These are phyloP conservation scores for Cyclostephanos tholiformis DNA, from an alignment of 108 stramenopile genomes.

Conservation along the genomic window DNA sequence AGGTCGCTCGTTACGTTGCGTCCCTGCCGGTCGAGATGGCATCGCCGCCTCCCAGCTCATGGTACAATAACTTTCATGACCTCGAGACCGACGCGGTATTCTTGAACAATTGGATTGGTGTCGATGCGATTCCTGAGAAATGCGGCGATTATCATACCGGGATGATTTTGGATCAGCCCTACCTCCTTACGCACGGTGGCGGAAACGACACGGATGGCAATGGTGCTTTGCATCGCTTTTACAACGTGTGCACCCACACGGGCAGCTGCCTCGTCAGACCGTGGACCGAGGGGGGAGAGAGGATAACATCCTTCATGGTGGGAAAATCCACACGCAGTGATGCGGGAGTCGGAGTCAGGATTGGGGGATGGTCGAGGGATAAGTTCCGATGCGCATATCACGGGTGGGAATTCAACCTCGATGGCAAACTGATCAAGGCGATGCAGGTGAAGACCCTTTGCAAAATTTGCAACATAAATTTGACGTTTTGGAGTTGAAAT, in stretches of 20 bases:
- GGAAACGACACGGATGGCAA: not conserved
- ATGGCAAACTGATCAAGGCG: slow-evolving; percentile 47
- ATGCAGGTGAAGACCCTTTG: slow-evolving; percentile 31
- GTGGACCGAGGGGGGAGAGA: slow-evolving; percentile 10
- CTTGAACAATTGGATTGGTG: slow-evolving; percentile 26
- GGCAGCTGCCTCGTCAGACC: slow-evolving; percentile 36
- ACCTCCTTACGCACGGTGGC: not conserved
- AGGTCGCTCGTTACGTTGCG: slow-evolving; percentile 15
- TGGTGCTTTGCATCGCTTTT: slow-evolving; percentile 25
- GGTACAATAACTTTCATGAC: slow-evolving; percentile 20
- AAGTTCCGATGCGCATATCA: slow-evolving; percentile 47
- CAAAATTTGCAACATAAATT: too few species aligned
- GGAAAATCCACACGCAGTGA: not conserved
- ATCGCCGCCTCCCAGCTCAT: slow-evolving; percentile 23
- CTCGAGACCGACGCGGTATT: slow-evolving; percentile 22
- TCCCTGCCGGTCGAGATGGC: slow-evolving; percentile 11
- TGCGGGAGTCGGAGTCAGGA: not conserved
- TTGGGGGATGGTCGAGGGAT: not conserved
- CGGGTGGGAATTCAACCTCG: slow-evolving; percentile 46
- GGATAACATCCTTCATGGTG: not conserved
- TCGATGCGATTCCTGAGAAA: not conserved
- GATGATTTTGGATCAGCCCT: not conserved
- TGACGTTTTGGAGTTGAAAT: too few species aligned
- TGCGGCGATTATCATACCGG: not conserved
- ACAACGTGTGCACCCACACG: slow-evolving; percentile 45